Conservation (phyloP, 2,329 filamentous ascomycete species). For the Gremmenia infestans region DNA sequence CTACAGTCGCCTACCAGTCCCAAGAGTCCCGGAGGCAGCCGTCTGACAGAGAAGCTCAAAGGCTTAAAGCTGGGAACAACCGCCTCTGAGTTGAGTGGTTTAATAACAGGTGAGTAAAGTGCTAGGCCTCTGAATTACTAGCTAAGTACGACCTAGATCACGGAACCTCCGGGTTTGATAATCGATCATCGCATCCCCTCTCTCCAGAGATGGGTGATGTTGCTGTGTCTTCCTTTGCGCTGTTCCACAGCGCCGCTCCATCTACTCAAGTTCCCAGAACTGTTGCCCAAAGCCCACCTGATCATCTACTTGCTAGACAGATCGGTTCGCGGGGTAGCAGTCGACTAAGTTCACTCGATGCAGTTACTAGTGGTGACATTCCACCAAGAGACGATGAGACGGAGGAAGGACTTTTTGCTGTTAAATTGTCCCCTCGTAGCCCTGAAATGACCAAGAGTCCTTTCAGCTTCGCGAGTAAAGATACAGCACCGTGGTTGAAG, state of each 20-base stretch:
- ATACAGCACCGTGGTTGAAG: slow-evolving; percentile 28
- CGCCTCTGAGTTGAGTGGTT: slow-evolving; percentile 55
- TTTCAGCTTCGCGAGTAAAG: slow-evolving; percentile 50
- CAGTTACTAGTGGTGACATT: slow-evolving; percentile 32
- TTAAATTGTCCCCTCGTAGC: slow-evolving; percentile 80
- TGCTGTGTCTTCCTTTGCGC: slow-evolving; percentile 56
- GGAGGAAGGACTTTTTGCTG: slow-evolving; percentile 80
- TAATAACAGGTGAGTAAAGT: slow-evolving; percentile 45
- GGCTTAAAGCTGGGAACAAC: slow-evolving; percentile 75
- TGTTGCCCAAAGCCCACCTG: slow-evolving; percentile 25
- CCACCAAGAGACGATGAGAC: slow-evolving; percentile 42
- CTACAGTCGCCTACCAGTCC: slow-evolving; percentile 49
- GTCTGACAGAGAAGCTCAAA: slow-evolving; percentile 72
- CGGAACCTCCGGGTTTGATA: not conserved
- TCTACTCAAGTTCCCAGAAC: slow-evolving; percentile 39
- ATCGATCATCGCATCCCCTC: slow-evolving; percentile 38
- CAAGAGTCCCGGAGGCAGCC: slow-evolving; percentile 57
- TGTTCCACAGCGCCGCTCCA: slow-evolving; percentile 45
- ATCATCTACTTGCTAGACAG: slow-evolving; percentile 24
- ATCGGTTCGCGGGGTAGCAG: slow-evolving; percentile 15
- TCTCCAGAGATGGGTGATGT: slow-evolving; percentile 60
- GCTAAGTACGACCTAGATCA: slow-evolving; percentile 7
- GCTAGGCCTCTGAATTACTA: not conserved
- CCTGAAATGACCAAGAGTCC: slow-evolving; percentile 83
- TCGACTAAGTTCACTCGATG: slow-evolving; percentile 33